These are phyloP conservation scores for Lanzia echinophila DNA, from an alignment of 2,329 filamentous ascomycete genomes.

Conservation along the genomic window DNA sequence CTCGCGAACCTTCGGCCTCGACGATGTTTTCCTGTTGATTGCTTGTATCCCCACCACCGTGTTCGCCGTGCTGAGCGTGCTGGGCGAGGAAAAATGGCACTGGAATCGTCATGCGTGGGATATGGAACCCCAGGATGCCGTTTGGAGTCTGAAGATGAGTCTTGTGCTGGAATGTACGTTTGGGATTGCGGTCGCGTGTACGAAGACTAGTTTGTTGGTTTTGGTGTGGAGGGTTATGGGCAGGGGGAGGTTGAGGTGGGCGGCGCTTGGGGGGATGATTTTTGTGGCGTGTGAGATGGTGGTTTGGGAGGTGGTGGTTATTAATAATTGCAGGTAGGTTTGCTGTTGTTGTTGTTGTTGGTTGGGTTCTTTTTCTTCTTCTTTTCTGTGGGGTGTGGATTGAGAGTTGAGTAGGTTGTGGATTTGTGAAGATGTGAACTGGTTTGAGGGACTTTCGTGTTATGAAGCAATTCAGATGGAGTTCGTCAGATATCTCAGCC, in stretches of 20 bases:
- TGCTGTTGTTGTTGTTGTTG: no score
- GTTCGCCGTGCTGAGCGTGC: constrained; percentile 30
- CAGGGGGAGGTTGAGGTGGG: constrained; percentile 29
- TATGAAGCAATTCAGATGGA: no score
- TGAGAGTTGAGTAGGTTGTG: no score
- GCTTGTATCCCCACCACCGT: constrained; percentile 31
- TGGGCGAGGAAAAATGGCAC: constrained; percentile 31
- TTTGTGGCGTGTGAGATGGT: constrained; percentile 29
- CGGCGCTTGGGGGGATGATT: constrained; percentile 26
- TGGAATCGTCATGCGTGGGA: constrained; percentile 39
- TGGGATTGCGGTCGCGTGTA: constrained; percentile 29
- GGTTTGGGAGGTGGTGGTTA: constrained; percentile 30
- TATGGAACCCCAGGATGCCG: constrained; percentile 27
- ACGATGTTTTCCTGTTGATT: constrained; percentile 40
- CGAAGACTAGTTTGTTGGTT: constrained; percentile 33
- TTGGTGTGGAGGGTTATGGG: constrained; percentile 32
- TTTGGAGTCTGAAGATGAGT: constrained; percentile 32
- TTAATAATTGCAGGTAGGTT: constrained; percentile 38
- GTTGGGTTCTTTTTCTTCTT: no score
- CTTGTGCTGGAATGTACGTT: constrained; percentile 34
- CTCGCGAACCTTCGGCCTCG: constrained; percentile 39
- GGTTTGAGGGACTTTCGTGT: no score
- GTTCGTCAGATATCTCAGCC: no score
- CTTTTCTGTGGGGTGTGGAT: no score
- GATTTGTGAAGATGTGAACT: no score